phyloP scores from a whole-genome alignment of 2,329 filamentous ascomycete species.

The Exophiala dermatitidis region DNA sequence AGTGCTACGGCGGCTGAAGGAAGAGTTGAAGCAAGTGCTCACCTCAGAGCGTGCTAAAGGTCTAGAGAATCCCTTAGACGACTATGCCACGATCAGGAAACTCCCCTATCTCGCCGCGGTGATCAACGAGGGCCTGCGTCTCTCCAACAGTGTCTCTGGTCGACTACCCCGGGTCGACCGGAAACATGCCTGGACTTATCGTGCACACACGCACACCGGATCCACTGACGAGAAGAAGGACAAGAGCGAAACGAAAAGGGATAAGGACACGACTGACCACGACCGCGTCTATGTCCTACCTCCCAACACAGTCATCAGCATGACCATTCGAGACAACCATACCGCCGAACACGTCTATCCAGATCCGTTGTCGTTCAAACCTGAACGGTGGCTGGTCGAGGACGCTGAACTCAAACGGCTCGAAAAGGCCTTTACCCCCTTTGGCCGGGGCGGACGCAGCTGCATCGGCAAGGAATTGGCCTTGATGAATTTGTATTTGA shows the following conservation, averaged over 20 bases:
- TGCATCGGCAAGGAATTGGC: conserved; percentile 30
- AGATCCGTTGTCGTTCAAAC: conserved; percentile 36
- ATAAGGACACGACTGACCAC: too few species aligned
- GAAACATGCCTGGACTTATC: conserved; percentile 12
- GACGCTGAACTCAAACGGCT: conserved; percentile 24
- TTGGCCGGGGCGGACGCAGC: conserved; percentile 26
- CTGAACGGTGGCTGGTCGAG: conserved; percentile 27
- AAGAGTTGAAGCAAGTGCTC: conserved; percentile 26
- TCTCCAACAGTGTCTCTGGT: conserved; percentile 40
- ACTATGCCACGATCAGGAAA: conserved; percentile 15
- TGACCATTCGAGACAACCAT: conserved; percentile 23
- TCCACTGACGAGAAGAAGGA: too few species aligned
- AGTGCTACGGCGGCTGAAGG: conserved; percentile 26
- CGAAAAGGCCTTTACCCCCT: conserved; percentile 27
- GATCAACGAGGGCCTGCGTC: conserved; percentile 45
- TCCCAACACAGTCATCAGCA: conserved; percentile 24
- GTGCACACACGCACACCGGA: too few species aligned
- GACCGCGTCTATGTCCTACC: conserved; percentile 13
- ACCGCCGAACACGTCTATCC: conserved; percentile 30
- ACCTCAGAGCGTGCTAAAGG: conserved; percentile 8
- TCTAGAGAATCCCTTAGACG: conserved; percentile 6
- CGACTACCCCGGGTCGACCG: conserved; percentile 19
- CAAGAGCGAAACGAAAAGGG: too few species aligned
- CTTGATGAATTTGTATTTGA: conserved; percentile 29
- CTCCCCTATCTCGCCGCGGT: conserved; percentile 45